Evolutionary conservation across 306 rosid species (phyloP).

Genomic region (Fagus sylvatica): DNA sequence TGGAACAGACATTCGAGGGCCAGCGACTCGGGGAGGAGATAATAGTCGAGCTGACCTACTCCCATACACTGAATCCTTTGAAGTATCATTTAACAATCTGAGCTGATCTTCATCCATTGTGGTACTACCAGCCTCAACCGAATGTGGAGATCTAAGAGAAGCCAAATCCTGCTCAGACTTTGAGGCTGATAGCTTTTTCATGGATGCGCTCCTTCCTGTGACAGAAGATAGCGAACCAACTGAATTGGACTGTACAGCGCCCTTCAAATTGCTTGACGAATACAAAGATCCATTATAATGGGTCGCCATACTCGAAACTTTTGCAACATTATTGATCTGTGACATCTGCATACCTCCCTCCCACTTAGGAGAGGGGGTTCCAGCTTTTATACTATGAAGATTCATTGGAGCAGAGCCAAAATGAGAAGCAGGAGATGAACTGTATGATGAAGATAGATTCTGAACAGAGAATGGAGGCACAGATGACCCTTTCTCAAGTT

Average conservation of each 20-base stretch:
- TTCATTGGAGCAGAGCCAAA: constrained; percentile 64
- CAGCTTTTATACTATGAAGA: constrained; percentile 55
- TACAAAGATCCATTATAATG: constrained; percentile 63
- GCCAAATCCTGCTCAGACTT: constrained; percentile 97
- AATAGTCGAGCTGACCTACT: constrained; percentile 56
- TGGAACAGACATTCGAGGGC: constrained; percentile 50
- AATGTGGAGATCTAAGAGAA: constrained; percentile 71
- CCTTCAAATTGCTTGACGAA: constrained; percentile 63
- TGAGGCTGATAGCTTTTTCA: constrained; percentile 69
- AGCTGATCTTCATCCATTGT: constrained; percentile 78
- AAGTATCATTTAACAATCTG: constrained; percentile 58
- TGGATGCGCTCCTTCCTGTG: constrained; percentile 58
- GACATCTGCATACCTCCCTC: constrained; percentile 67
- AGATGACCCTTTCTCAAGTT: constrained; percentile 76
- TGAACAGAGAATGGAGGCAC: constrained; percentile 46
- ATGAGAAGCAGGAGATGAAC: constrained; percentile 56
- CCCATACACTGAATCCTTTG: constrained; percentile 63
- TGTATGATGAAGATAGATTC: constrained; percentile 53
- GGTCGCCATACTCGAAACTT: constrained; percentile 38
- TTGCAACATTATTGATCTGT: constrained; percentile 52
- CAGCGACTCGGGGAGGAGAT: constrained; percentile 68
- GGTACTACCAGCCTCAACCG: constrained; percentile 53
- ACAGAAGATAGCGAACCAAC: constrained; percentile 61
- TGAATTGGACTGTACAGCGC: constrained; percentile 64
- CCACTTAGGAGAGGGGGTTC: constrained; percentile 79